Percentiles rank a stretch among this genome's conserved stretches.
Evolutionary conservation across 441 rosid genomes (phyloP).

Genomic region (Rhodomyrtus psidioides): DNA sequence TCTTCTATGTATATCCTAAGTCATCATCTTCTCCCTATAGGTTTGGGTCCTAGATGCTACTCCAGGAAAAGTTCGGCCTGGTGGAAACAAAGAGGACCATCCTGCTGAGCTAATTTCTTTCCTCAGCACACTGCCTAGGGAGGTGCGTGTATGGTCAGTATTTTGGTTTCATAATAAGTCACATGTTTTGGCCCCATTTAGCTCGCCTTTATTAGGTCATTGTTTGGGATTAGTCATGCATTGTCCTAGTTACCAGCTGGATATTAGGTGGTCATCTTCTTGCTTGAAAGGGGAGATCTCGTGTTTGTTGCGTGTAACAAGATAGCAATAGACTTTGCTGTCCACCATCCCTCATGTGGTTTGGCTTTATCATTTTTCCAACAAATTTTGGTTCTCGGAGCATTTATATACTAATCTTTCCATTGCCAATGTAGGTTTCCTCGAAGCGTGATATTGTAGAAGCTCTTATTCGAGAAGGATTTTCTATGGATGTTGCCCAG

Average conservation of each 20-base stretch:
- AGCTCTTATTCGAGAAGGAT: slow-evolving; percentile 68
- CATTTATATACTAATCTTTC: not conserved
- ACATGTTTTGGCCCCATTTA: not conserved
- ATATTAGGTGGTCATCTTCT: not conserved
- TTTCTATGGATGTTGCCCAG: slow-evolving; percentile 87
- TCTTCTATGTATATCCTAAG: not conserved
- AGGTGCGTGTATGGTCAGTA: slow-evolving; percentile 29
- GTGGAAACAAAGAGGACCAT: slow-evolving; percentile 87
- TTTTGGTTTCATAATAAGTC: not conserved
- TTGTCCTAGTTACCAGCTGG: not conserved
- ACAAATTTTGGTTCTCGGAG: not conserved
- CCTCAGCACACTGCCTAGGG: slow-evolving; percentile 57
- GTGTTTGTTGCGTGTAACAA: not conserved
- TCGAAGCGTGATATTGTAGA: slow-evolving; percentile 57
- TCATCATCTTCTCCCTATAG: slow-evolving; percentile 18
- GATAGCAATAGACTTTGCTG: not conserved
- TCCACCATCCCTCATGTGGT: not conserved
- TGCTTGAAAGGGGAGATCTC: not conserved
- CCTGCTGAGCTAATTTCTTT: slow-evolving; percentile 79
- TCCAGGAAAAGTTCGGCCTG: slow-evolving; percentile 89
- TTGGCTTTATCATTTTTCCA: not conserved
- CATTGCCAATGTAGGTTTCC: slow-evolving; percentile 43
- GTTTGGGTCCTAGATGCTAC: slow-evolving; percentile 98
- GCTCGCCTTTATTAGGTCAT: not conserved
- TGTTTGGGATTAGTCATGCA: not conserved